A percentile compares a stretch with the other conserved stretches of the same genome.
These are phyloP conservation scores for Rhinocladiella mackenziei DNA, from an alignment of 2,329 filamentous ascomycete species.

Conservation along the genomic window DNA sequence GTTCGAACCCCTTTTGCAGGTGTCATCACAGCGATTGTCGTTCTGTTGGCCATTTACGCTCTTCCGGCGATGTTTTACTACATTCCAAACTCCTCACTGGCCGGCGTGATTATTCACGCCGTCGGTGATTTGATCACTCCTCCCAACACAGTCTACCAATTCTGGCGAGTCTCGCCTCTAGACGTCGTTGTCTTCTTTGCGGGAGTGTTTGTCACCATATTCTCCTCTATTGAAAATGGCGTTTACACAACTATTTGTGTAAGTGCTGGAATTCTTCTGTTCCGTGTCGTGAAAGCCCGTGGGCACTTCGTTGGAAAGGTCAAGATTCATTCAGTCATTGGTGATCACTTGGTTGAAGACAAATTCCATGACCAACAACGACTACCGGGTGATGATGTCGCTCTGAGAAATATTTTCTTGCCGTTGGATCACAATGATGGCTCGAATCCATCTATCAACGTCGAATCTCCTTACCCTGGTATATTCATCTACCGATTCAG, in stretches of 20 bases:
- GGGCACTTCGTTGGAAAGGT: constrained; percentile 82
- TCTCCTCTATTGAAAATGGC: constrained; percentile 82
- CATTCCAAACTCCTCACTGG: constrained; percentile 74
- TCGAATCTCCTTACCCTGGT: constrained; percentile 81
- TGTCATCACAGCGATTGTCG: constrained; percentile 78
- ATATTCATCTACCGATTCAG: constrained; percentile 94
- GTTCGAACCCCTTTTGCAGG: constrained; percentile 88
- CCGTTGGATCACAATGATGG: constrained; percentile 85
- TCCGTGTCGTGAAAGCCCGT: constrained; percentile 74
- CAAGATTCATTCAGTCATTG: constrained; percentile 77
- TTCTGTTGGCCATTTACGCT: constrained; percentile 85
- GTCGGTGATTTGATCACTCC: constrained; percentile 89
- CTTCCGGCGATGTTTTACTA: constrained; percentile 88
- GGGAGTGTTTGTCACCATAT: constrained; percentile 85
- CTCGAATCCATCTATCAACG: constrained; percentile 75
- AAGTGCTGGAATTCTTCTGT: constrained; percentile 74
- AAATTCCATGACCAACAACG: constrained; percentile 42
- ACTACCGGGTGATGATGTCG: constrained; percentile 29
- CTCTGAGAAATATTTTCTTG: constrained; percentile 71
- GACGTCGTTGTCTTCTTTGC: constrained; percentile 91
- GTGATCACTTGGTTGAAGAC: constrained; percentile 67
- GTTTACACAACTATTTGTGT: constrained; percentile 81
- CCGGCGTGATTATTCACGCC: constrained; percentile 92
- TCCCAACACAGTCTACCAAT: constrained; percentile 87
- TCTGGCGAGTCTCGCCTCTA: constrained; percentile 87